These are phyloP conservation scores for Plasmodium coatneyi DNA, from an alignment of 169 alveolate species.

Conservation along the genomic window DNA sequence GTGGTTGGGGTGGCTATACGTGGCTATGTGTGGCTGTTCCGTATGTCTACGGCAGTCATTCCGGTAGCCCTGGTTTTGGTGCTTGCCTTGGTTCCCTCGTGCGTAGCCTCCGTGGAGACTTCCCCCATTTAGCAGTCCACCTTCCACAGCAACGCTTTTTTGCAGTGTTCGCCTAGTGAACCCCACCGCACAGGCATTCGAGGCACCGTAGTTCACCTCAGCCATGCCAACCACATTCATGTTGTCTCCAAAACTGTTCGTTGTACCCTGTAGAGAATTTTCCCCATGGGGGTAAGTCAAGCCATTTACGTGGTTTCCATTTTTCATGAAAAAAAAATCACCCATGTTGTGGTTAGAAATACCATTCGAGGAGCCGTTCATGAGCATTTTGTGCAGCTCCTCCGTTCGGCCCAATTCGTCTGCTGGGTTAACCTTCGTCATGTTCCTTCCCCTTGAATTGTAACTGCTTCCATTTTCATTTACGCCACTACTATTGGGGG, in stretches of 20 bases:
- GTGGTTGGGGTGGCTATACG: neutral
- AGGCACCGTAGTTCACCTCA: neutral
- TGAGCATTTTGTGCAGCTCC: neutral
- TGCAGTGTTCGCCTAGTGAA: neutral
- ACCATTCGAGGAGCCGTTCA: neutral
- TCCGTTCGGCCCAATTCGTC: neutral
- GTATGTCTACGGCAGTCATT: neutral
- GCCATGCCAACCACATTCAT: neutral
- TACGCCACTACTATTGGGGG: neutral
- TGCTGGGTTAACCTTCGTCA: neutral
- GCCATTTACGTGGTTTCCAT: neutral
- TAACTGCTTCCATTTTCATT: neutral
- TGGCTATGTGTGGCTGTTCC: neutral
- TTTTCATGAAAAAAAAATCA: constrained; percentile 4
- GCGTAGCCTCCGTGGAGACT: neutral
- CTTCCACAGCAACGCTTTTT: neutral
- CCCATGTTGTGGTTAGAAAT: neutral
- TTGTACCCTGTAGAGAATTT: neutral
- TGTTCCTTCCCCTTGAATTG: neutral
- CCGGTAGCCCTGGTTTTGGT: neutral
- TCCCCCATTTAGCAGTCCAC: neutral
- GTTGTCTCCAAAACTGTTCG: constrained; percentile 3
- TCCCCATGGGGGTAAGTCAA: constrained; percentile 10
- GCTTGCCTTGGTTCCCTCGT: neutral
- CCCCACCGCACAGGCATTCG: neutral